phyloP scores from a whole-genome alignment of 2,329 filamentous ascomycete species.

The Penicillium capsulatum region DNA sequence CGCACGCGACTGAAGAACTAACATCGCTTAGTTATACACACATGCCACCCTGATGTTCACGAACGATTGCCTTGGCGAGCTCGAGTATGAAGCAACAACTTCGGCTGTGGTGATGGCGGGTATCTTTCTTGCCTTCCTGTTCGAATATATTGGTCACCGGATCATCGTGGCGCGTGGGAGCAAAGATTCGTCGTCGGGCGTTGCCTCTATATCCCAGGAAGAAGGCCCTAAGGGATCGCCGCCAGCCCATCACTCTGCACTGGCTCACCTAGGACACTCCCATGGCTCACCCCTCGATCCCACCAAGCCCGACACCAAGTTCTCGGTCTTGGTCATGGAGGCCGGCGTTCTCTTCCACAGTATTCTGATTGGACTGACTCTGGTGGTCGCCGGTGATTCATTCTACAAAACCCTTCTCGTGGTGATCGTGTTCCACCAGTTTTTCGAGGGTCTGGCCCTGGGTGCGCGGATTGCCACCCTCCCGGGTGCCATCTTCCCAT shows the following conservation, averaged over 20 bases:
- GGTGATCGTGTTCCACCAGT: constrained; percentile 73
- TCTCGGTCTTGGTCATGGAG: constrained; percentile 67
- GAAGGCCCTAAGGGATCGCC: constrained; percentile 5
- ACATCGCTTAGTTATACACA: constrained; percentile 57
- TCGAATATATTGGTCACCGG: constrained; percentile 64
- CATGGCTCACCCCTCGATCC: constrained; percentile 28
- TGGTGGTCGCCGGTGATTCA: constrained; percentile 48
- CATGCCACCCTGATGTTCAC: constrained; percentile 69
- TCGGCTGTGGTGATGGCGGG: constrained; percentile 71
- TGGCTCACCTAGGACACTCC: constrained; percentile 31
- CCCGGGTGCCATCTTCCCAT: constrained; percentile 25
- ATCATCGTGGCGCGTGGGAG: constrained; percentile 41
- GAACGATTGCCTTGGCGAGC: constrained; percentile 62
- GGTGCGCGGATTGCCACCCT: constrained; percentile 66
- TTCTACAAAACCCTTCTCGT: constrained; percentile 51
- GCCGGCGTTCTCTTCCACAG: constrained; percentile 71
- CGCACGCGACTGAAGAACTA: not conserved
- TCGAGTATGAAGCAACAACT: constrained; percentile 65
- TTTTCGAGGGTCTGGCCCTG: constrained; percentile 72
- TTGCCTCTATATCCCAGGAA: constrained; percentile 4
- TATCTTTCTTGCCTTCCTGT: constrained; percentile 65
- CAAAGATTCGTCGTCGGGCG: constrained; percentile 15
- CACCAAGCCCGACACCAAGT: constrained; percentile 44
- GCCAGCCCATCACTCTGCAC: constrained; percentile 9
- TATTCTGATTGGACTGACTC: constrained; percentile 50